Base-by-base conservation (phyloP, 202 grass and related monocot species). In the Schoenoplectus triqueter region DNA sequence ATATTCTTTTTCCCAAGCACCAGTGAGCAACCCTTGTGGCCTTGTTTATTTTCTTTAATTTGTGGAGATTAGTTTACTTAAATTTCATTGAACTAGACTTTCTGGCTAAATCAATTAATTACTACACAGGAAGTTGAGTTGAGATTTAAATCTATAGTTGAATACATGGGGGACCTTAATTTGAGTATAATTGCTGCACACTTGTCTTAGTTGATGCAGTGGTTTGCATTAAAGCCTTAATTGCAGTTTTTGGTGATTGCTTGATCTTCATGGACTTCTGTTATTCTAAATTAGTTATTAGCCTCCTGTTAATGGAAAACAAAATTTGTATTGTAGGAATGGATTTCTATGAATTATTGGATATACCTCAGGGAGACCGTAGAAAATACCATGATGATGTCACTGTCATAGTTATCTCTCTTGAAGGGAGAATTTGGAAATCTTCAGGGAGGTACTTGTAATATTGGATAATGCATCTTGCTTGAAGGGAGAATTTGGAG, bases 301-400 rank as follows among this genome's bases (percentile, higher is more conserved):
- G 73, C 21, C 10, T 77, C 50, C 10, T 77, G 22, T 39, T 56
- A 76, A 56, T 77, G 51, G 18, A 56, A 78, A 18, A 10, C 2
- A 44, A 39, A 64, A 2, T 80, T 67, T 69, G 40, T 18, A 5
- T 87, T 92, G 52, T 82, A 97, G 95, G 95, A 68, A 91, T 97
- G 92, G 92, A 97, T 61, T 97, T 97, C 31, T 86, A 90, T 4
- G 95, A 95, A 85, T 69, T 97, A 78, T 69, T 97, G 80, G 95
- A 97, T 81, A 93, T 97, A 89, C 95, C 95, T 84, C 95, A 97
- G 84, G 95, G 95, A 39, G 95, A 97, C 49, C 90, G 95, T 20
- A 87, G 95, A 76, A 94, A 97, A 88, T 97, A 97, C 77, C 95
- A 97, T 66, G 95, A 97, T 63, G 95, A 97, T 89, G 91, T 97